These are phyloP conservation scores for Nakaseomyces kungkrabaensis DNA, from an alignment of 1,139 yeast species.

Conservation along the genomic window DNA sequence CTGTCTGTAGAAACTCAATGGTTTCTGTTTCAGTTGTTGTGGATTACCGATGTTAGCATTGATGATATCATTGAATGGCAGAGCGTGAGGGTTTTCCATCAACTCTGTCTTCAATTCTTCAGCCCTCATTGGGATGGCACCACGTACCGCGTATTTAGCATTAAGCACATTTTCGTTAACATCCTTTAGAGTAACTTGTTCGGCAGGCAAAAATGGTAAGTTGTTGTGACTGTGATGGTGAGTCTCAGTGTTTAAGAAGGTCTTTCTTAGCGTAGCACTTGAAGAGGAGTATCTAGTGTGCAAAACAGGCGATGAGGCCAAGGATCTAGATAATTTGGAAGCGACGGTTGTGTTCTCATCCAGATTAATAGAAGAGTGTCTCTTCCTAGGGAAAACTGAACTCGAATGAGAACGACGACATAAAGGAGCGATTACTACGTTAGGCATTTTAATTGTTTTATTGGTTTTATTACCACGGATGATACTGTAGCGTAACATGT, in stretches of 20 bases:
- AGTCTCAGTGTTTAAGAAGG: background rate
- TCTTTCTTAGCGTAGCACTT: background rate
- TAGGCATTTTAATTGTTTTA: background rate
- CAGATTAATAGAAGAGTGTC: background rate
- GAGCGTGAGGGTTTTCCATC: conserved; percentile 42
- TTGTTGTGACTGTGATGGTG: conserved; percentile 2
- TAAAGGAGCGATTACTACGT: conserved; percentile 1
- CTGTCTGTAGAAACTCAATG: conserved; percentile 90
- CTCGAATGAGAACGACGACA: conserved; percentile 2
- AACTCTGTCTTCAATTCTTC: conserved; percentile 63
- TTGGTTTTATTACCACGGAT: background rate
- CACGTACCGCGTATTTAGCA: conserved; percentile 94
- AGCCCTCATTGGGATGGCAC: conserved; percentile 85
- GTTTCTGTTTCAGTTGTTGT: conserved; percentile 88
- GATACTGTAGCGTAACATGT: conserved; percentile 1
- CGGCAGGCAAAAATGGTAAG: conserved; percentile 22
- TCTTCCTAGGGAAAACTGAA: background rate
- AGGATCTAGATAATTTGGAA: background rate
- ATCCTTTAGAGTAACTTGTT: conserved; percentile 36
- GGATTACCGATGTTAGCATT: conserved; percentile 96
- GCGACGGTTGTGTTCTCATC: background rate
- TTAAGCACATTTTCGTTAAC: conserved; percentile 65
- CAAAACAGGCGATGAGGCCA: background rate
- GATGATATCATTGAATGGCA: conserved; percentile 71
- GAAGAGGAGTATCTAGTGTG: background rate